Evolutionary conservation across 2,329 filamentous ascomycete genomes (phyloP), one percentile per base, ranked within the genome.

Genomic region (Ilyonectria mors-panacis): DNA sequence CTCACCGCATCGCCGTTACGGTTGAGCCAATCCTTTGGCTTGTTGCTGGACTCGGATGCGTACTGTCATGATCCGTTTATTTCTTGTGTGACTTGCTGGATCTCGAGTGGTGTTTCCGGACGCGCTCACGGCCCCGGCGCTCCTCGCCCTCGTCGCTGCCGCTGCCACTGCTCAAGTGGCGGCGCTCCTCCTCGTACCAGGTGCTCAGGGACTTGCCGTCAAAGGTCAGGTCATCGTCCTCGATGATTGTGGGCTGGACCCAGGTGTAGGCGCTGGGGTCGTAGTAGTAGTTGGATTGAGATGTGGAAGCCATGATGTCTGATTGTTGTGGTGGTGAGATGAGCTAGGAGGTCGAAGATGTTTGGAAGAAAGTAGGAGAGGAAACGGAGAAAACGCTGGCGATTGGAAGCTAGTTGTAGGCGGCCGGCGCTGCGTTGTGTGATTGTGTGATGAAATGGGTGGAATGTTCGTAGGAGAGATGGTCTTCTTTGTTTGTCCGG

Each of bases 211-310:
- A 83, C 83, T 89, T 90, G 73, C 88, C 88, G 63, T 87, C 87
- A 72, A 89, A 90, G 77, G 84, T 89, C 42, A 90, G 81, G 70
- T 90, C 88, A 63, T 89, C 87, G 74, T 90, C 88, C 63, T 90
- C 87, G 72, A 90, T 90, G 67, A 87, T 81, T 55, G 85, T 89
- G 37, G 85, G 84, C 60, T 85, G 82, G 69, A 87, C 83, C 87
- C 87, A 89, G 51, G 78, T 68, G 66, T 80, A 77, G 47, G 78
- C 74, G 61, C 71, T 65, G 66, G 73, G 69, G 63, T 82, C 79
- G 69, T 75, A 78, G 73, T 77, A 81, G 75, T 76, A 78, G 12
- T 69, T 72, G 62, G 71, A 63, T 53, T 78, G 74, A 39, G 68
- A 70, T 73, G 69, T 57, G 50, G 73, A 63, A 70, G 72, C 44